These are phyloP conservation scores for Paraphaeosphaeria minitans DNA, from an alignment of 2,329 filamentous ascomycete species.

Conservation along the genomic window DNA sequence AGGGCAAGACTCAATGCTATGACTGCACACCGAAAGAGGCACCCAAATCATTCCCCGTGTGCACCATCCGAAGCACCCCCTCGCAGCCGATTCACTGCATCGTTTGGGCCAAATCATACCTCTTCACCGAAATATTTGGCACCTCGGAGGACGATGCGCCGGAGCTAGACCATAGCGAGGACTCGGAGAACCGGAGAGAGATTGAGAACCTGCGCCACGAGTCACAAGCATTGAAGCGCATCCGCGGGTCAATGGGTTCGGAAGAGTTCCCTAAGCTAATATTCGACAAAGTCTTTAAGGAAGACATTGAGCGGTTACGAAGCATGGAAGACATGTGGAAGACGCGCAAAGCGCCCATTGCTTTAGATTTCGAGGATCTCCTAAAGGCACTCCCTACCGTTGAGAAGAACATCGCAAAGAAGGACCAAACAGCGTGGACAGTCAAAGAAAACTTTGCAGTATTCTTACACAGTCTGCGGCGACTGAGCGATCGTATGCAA, in stretches of 20 bases:
- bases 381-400: conserved; percentile 59
- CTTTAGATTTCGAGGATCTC: conserved; percentile 71
- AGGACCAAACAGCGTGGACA: conserved; percentile 82
- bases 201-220: conserved; percentile 88
- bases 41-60: conserved; percentile 93
- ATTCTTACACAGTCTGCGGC: conserved; percentile 81
- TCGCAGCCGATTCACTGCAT: conserved; percentile 98
- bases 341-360: conserved; percentile 72
- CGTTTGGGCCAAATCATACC: conserved; percentile 96
- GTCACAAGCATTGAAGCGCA: conserved; percentile 79
- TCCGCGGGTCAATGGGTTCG: conserved; percentile 80
- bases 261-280: conserved; percentile 76
- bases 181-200: conserved; percentile 83
- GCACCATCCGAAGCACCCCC: conserved; percentile 94
- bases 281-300: conserved; percentile 90
- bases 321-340: conserved; percentile 98
- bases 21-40: conserved; percentile 90
- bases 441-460: conserved; percentile 81
- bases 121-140: conserved; percentile 93
- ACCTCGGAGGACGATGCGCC: conserved; percentile 83
- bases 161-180: conserved; percentile 77
- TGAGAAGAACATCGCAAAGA: conserved; percentile 59
- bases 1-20: conserved; percentile 89
- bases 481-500: conserved; percentile 75
- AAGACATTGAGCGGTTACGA: conserved; percentile 80